Conservation (phyloP, 2,329 filamentous ascomycete genomes). For the Nemania sp. region DNA sequence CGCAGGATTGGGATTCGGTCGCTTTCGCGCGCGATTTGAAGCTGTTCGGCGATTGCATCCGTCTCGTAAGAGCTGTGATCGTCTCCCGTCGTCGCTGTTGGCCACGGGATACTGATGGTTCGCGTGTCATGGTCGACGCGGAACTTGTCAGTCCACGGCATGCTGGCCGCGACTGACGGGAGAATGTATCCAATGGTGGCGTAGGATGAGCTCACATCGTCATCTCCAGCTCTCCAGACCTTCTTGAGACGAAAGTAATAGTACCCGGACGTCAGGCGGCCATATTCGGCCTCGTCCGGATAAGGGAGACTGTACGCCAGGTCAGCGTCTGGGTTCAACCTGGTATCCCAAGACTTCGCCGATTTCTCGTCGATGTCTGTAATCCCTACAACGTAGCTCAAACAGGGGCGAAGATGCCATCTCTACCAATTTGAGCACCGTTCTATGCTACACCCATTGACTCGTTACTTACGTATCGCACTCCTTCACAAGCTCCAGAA, state of each 20-base stretch:
- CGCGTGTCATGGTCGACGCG: background rate
- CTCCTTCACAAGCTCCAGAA: constrained; percentile 3
- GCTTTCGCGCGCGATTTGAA: background rate
- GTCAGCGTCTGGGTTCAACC: background rate
- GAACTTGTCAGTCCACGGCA: constrained; percentile 10
- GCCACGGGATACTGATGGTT: constrained; percentile 13
- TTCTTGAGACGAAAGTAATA: constrained; percentile 6
- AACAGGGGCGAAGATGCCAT: background rate
- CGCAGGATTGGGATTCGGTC: constrained; percentile 5
- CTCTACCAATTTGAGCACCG: background rate
- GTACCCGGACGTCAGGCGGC: background rate
- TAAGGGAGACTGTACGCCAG: background rate
- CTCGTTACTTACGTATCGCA: constrained; percentile 11
- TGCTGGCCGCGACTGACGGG: background rate
- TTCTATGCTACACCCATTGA: background rate
- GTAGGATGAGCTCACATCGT: constrained; percentile 1
- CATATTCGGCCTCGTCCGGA: constrained; percentile 1
- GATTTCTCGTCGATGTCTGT: background rate
- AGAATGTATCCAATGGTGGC: constrained; percentile 4
- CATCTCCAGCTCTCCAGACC: background rate
- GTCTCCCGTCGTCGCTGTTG: background rate
- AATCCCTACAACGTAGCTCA: background rate
- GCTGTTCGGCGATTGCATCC: background rate
- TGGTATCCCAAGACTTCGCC: background rate
- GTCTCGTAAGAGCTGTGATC: background rate